A percentile compares a stretch with the other conserved stretches of the same genome.
Evolutionary conservation across 257 asterid species (phyloP).

Genomic region (Knoxia roxburghii): DNA sequence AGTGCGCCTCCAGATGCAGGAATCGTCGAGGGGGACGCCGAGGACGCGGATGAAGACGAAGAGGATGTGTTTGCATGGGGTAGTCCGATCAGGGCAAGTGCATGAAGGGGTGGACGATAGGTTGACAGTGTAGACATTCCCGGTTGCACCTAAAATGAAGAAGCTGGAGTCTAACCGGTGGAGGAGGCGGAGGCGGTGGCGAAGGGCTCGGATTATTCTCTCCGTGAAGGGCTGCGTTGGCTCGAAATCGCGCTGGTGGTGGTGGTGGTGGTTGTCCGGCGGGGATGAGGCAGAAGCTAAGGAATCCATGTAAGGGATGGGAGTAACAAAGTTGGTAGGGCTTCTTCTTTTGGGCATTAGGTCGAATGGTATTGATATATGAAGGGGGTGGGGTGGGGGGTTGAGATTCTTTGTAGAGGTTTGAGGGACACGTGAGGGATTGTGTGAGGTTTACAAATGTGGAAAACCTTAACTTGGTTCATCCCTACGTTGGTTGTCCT

Average conservation of each 20-base stretch:
- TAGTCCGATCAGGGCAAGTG: conserved; percentile 80
- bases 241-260: conserved; percentile 26
- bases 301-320: conserved; percentile 43
- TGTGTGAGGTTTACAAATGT: conserved; percentile 32
- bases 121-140: conserved; percentile 81
- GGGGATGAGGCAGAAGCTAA: conserved; percentile 48
- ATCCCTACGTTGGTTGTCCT: conserved; percentile 24
- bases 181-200: conserved; percentile 89
- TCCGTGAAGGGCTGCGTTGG: conserved; percentile 56
- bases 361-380: too few relatives aligned
- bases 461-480: conserved; percentile 20
- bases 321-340: neutral
- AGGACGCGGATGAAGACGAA: conserved; percentile 75
- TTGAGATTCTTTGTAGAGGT: conserved; percentile 53
- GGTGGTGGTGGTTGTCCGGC: conserved; percentile 27
- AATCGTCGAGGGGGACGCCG: conserved; percentile 46
- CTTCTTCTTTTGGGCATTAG: too few relatives aligned
- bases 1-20: conserved; percentile 57
- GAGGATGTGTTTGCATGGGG: conserved; percentile 83
- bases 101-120: conserved; percentile 59
- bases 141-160: conserved; percentile 82
- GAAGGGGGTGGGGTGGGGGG: conserved; percentile 16
- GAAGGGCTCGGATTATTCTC: conserved; percentile 66
- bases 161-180: conserved; percentile 68
- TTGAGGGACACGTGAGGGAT: conserved; percentile 73